Evolutionary conservation across 2,329 filamentous ascomycete genomes (phyloP).

Genomic region (Shiraia sp.): DNA sequence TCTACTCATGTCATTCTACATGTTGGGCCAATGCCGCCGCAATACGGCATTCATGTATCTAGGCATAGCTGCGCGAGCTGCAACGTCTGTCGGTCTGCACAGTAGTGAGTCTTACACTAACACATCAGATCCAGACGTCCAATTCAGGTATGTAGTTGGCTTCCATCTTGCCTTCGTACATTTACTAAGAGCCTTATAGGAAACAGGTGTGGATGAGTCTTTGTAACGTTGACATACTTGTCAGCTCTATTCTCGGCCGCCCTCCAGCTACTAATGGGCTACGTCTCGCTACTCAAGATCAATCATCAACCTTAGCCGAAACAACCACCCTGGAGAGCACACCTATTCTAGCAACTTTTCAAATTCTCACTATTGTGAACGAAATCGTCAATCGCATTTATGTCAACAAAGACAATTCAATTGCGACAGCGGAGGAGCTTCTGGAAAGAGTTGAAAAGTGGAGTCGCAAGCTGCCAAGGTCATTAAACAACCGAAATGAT

Average conservation of each 20-base stretch:
- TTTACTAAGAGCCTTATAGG: constrained; percentile 27
- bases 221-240: not conserved
- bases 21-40: constrained; percentile 61
- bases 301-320: no score
- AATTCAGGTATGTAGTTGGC: constrained; percentile 13
- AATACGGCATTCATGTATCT: constrained; percentile 68
- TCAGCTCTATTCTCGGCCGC: not conserved
- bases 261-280: not conserved
- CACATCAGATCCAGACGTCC: constrained; percentile 3
- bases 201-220: not conserved
- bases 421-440: constrained; percentile 11
- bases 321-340: no score
- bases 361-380: no score
- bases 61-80: constrained; percentile 61
- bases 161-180: constrained; percentile 50
- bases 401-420: no score
- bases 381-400: no score
- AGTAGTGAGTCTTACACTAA: constrained; percentile 36
- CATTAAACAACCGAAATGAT: constrained; percentile 22
- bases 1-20: constrained; percentile 62
- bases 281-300: not conserved
- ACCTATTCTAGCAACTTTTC: no score
- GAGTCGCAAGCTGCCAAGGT: constrained; percentile 51
- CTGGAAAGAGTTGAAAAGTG: constrained; percentile 43
- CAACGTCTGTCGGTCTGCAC: constrained; percentile 62